Conservation (phyloP, 2,329 filamentous ascomycete genomes). For the Tricladium varicosporioides region DNA sequence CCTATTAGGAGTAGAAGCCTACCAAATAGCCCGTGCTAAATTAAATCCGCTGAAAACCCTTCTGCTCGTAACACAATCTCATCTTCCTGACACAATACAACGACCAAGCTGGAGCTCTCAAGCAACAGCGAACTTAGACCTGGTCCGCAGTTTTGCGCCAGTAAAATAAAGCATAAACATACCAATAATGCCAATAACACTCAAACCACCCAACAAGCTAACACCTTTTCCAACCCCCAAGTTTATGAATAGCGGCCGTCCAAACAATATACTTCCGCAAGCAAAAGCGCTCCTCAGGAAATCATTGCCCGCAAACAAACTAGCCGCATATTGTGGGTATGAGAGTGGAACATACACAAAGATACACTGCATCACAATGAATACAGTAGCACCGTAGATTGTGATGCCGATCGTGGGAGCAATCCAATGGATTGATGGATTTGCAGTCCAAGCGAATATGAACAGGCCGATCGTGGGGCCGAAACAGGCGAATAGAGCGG, state of each 20-base stretch:
- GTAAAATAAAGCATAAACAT: constrained; percentile 32
- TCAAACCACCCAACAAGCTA: constrained; percentile 54
- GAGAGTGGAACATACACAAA: constrained; percentile 58
- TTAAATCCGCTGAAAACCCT: too few relatives aligned
- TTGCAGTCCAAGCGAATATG: constrained; percentile 57
- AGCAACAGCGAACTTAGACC: constrained; percentile 23
- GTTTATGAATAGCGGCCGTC: constrained; percentile 56
- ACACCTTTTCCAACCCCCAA: constrained; percentile 57
- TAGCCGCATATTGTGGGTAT: constrained; percentile 56
- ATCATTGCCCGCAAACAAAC: constrained; percentile 60
- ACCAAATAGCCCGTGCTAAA: too few relatives aligned
- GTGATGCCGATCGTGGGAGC: constrained; percentile 55
- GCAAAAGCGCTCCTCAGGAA: constrained; percentile 58
- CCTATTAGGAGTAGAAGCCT: too few relatives aligned
- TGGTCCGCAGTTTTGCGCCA: constrained; percentile 20
- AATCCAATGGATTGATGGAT: constrained; percentile 52
- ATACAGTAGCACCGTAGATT: constrained; percentile 50
- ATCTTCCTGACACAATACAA: too few relatives aligned
- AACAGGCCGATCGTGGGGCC: constrained; percentile 59
- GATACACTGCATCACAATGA: constrained; percentile 58
- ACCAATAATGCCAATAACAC: constrained; percentile 52
- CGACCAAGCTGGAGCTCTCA: too few relatives aligned
- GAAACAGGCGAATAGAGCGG: constrained; percentile 51
- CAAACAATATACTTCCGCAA: constrained; percentile 58
- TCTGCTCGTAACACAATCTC: too few relatives aligned